Evolutionary conservation across 139 green algal genomes (phyloP).

Genomic region (Chlorella sp.): DNA sequence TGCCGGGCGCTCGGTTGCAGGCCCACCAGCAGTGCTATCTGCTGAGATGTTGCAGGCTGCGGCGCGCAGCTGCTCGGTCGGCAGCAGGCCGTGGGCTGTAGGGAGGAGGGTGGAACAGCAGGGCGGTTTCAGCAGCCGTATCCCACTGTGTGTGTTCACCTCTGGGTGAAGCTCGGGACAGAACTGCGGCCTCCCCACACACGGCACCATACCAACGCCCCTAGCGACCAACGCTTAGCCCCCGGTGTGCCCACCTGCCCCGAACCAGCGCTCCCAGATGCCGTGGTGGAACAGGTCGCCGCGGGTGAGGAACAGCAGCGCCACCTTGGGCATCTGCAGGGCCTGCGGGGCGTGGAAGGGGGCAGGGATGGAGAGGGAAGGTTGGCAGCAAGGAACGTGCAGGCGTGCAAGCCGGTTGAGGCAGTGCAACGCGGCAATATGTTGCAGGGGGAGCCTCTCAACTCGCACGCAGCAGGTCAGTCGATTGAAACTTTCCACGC

Average conservation of each 20-base stretch:
- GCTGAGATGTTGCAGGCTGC: background rate
- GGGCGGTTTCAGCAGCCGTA: background rate
- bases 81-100: background rate
- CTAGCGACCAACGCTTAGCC: background rate
- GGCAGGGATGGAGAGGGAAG: background rate
- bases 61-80: background rate
- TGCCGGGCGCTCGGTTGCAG: background rate
- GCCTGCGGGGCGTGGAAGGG: background rate
- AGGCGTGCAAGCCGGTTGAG: background rate
- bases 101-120: background rate
- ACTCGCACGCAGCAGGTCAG: background rate
- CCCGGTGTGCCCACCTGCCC: background rate
- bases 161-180: background rate
- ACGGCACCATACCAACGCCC: background rate
- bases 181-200: background rate
- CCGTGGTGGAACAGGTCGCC: conserved; percentile 39
- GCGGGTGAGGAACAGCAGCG: conserved; percentile 43
- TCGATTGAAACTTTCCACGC: too few species aligned
- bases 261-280: conserved; percentile 20
- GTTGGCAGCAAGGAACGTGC: background rate
- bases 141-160: background rate
- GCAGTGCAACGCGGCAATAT: too few species aligned
- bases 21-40: too few species aligned
- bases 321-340: conserved; percentile 30
- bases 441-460: too few species aligned